phyloP scores from a whole-genome alignment of 2,329 filamentous ascomycete species.

The Monilinia vaccinii-corymbosi region DNA sequence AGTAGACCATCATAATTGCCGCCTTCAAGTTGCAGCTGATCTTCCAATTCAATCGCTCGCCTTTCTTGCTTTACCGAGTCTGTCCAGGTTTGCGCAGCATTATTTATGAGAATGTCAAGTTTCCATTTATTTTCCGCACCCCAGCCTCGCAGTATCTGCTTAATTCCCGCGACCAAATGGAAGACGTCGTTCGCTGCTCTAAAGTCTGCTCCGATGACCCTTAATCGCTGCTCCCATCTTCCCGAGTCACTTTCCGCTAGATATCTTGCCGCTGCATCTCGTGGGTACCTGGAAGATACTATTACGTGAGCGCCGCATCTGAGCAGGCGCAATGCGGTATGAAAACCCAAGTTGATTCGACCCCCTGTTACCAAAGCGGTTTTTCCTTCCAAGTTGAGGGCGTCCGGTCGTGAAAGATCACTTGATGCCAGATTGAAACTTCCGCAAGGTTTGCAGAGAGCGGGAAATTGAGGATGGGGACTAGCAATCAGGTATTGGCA shows the following conservation, averaged over 20 bases:
- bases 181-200: conserved; percentile 4
- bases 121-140: neutral
- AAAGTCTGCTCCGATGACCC: conserved; percentile 6
- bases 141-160: neutral
- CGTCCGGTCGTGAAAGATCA: conserved; percentile 11
- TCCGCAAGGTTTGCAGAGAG: conserved; percentile 15
- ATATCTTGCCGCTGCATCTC: conserved; percentile 12
- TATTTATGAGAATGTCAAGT: conserved; percentile 18
- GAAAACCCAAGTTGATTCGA: conserved; percentile 14
- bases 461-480: conserved; percentile 12
- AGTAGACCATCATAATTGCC: neutral
- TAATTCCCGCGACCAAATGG: neutral
- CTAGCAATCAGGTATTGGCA: neutral
- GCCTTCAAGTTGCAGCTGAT: neutral
- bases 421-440: conserved; percentile 16
- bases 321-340: conserved; percentile 13
- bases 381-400: conserved; percentile 10
- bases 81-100: conserved; percentile 17
- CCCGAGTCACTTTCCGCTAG: conserved; percentile 9
- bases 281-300: conserved; percentile 14
- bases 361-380: conserved; percentile 16
- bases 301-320: conserved; percentile 16
- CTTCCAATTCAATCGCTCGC: conserved; percentile 10
- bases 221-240: conserved; percentile 9
- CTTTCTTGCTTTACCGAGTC: conserved; percentile 12